phyloP scores from a whole-genome alignment of 1,284 basidiomycete genomes.

The Cutaneotrichosporon curvatum region DNA sequence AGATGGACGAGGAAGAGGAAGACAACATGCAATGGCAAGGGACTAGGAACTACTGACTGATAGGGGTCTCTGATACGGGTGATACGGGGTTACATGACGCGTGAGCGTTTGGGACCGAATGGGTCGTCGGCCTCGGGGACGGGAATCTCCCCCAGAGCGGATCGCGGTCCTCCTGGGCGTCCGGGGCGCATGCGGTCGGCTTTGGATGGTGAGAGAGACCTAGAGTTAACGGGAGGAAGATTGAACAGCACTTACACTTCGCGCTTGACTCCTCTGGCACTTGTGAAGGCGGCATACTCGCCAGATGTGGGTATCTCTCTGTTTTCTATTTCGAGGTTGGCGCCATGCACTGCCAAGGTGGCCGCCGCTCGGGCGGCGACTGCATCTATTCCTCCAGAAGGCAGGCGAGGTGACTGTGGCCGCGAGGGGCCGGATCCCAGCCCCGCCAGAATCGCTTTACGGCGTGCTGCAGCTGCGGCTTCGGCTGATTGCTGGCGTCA shows the following conservation, averaged over 20 bases:
- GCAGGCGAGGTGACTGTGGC: conserved; percentile 27
- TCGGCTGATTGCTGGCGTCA: neutral
- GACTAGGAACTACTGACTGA: neutral
- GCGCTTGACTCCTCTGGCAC: conserved; percentile 35
- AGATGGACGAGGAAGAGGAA: neutral
- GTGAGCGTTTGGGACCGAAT: conserved; percentile 14
- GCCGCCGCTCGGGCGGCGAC: conserved; percentile 22
- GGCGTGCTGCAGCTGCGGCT: conserved; percentile 10
- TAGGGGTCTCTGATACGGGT: neutral
- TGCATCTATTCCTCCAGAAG: conserved; percentile 26
- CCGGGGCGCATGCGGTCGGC: conserved; percentile 4
- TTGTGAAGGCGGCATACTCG: conserved; percentile 24
- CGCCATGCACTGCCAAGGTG: conserved; percentile 9
- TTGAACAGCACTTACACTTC: conserved; percentile 16
- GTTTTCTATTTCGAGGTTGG: conserved; percentile 11
- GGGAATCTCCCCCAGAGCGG: conserved; percentile 22
- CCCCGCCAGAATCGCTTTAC: conserved; percentile 18
- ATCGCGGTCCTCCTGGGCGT: conserved; percentile 15
- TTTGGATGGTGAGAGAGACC: conserved; percentile 11
- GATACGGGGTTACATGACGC: conserved; percentile 2
- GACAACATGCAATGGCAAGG: neutral
- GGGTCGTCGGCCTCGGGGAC: conserved; percentile 19
- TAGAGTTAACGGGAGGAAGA: neutral
- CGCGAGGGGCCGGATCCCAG: conserved; percentile 2
- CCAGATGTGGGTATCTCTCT: conserved; percentile 4